Conservation (phyloP, 2,329 filamentous ascomycete genomes). For the Neoarthrinium moseri region DNA sequence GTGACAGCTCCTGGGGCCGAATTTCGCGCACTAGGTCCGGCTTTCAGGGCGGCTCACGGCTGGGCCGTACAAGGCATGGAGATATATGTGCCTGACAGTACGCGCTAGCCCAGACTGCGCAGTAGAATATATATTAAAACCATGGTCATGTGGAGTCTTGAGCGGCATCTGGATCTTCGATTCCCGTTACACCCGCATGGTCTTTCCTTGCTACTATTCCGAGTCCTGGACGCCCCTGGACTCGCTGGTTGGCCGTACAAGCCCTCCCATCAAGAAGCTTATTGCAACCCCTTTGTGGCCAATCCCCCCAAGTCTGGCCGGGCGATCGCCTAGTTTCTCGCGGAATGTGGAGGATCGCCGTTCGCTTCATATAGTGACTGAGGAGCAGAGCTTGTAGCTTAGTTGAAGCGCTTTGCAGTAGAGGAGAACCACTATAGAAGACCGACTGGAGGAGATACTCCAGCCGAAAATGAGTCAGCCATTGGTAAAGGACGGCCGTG, state of each 20-base stretch:
- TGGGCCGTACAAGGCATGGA: slow-evolving; percentile 13
- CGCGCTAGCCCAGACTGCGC: slow-evolving; percentile 22
- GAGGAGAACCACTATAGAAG: too few relatives aligned
- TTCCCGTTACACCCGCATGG: slow-evolving; percentile 13
- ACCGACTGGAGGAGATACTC: too few relatives aligned
- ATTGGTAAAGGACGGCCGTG: too few relatives aligned
- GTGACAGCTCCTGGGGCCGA: neutral
- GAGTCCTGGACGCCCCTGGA: neutral
- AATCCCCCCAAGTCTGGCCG: neutral
- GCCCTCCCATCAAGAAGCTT: neutral
- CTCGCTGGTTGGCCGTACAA: slow-evolving; percentile 3
- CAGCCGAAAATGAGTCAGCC: too few relatives aligned
- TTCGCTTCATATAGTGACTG: too few relatives aligned
- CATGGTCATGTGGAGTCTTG: slow-evolving; percentile 22
- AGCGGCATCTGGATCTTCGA: slow-evolving; percentile 20
- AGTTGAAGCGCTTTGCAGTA: too few relatives aligned
- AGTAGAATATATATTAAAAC: slow-evolving; percentile 27
- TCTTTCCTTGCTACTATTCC: neutral
- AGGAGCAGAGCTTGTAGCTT: too few relatives aligned
- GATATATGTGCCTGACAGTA: slow-evolving; percentile 21
- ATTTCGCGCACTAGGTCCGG: neutral
- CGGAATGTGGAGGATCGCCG: slow-evolving; percentile 1
- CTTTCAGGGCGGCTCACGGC: neutral
- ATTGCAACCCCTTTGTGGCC: slow-evolving; percentile 5
- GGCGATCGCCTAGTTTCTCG: neutral